phyloP scores from a whole-genome alignment of 805 yeast species.

The Pichia gijzeniarum region DNA sequence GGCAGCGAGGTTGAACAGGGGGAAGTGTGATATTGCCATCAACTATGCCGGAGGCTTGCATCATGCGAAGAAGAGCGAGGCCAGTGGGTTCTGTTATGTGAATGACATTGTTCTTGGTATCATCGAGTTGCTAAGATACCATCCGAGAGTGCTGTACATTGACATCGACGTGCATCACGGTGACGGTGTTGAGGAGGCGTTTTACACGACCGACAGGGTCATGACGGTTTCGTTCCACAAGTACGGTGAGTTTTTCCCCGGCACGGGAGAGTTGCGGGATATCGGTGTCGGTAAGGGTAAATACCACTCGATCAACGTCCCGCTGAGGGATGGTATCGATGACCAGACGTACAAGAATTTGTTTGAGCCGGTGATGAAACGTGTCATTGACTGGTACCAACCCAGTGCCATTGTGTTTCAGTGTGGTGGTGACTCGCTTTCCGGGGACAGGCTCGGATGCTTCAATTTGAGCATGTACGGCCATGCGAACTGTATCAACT shows the following conservation, averaged over 20 bases:
- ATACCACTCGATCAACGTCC: conserved; percentile 78
- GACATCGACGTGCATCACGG: conserved; percentile 94
- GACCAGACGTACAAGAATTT: conserved; percentile 80
- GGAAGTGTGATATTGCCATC: conserved; percentile 85
- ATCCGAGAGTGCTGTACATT: conserved; percentile 79
- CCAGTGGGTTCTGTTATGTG: conserved; percentile 86
- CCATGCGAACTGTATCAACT: conserved; percentile 93
- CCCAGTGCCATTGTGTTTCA: conserved; percentile 97
- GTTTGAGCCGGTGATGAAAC: conserved; percentile 80
- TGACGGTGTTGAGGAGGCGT: conserved; percentile 93
- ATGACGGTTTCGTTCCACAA: conserved; percentile 90
- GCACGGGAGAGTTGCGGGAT: conserved; percentile 83
- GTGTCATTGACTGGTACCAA: conserved; percentile 77
- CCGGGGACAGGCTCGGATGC: conserved; percentile 94
- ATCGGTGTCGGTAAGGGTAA: conserved; percentile 82
- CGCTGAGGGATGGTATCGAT: conserved; percentile 88
- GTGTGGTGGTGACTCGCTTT: conserved; percentile 96
- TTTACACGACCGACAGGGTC: conserved; percentile 84
- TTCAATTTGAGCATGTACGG: conserved; percentile 90
- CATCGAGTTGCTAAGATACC: conserved; percentile 68
- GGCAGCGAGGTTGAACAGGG: conserved; percentile 71
- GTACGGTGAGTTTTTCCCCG: conserved; percentile 91
- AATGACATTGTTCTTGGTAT: conserved; percentile 87
- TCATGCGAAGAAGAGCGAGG: conserved; percentile 86
- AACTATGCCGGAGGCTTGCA: conserved; percentile 93